Base-by-base conservation (phyloP, 2,329 filamentous ascomycete genomes). In the Acarospora socialis region DNA sequence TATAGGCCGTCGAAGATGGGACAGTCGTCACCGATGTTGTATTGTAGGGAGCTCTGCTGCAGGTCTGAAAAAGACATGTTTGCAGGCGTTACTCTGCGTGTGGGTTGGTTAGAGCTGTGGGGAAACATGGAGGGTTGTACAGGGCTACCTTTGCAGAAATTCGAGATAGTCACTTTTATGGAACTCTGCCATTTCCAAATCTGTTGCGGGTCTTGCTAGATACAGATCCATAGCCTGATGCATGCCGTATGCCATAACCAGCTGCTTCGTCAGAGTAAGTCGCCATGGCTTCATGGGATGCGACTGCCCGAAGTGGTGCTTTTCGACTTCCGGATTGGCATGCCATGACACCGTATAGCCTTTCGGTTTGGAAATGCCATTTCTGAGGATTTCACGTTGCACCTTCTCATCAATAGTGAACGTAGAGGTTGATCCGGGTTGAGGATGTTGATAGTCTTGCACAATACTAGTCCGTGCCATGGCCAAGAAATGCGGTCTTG, bases 221-320 rank as follows among this genome's bases (percentile, higher is more conserved):
- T 92, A 94, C 43, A 87, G 78, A 57, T 95, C 84, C 90, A 98
- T 95, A 40, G 83, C 84, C 48, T 87, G 81, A 47, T 92, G 84
- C 70, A 98, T 82, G 43, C 90, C 90, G 54, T 95, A 95, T 1
- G 83, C 80, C 51, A 92, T 77, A 41, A 98, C 83, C 28, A 98
- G 71, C 47, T 90, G 83, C 55, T 98, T 95, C 35, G 90, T 92
- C 34, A 98, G 68, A 10, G 86, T 94, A 42, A 98, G 63, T 21
- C 90, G 81, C 87, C 90, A 95, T 37, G 90, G 90, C 56, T 98
- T 98, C 90, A 98, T 98, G 13, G 90, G 90, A 62, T 98, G 90
- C 7, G 82, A 86, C 59, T 82, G 79, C 43, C 90, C 90, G 54
- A 98, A 98, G 56, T 98, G 90, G 57, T 95, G 87, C 51, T 81